Evolutionary conservation across 306 rosid species (phyloP), one percentile per base, ranked within the genome.

Genomic region (Psophocarpus tetragonolobus): DNA sequence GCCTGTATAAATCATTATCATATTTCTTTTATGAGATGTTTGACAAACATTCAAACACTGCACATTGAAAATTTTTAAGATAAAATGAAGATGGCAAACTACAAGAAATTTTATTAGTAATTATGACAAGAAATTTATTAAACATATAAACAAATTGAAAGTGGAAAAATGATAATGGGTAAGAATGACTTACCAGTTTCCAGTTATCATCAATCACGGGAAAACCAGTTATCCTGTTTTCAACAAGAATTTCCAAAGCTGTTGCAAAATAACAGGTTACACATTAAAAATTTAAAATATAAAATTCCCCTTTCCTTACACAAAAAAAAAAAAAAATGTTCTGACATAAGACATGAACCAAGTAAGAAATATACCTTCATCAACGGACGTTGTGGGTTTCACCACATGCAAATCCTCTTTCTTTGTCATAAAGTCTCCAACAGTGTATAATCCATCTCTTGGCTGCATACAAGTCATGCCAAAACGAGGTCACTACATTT

Each of bases 351-450:
- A 65, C 39, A 56, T 4, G 35, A 26, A 26, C 17, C 4, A 44
- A 62, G 29, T 33, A 67, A 23, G 68, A 79, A 56, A 26, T 67
- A 60, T 80, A 95, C 99, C 97, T 88, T 95, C 99, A 17, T 92
- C 97, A 12, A 95, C 99, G 36, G 96, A 79, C 23, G 99, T 95
- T 53, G 96, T 82, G 30, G 97, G 91, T 88, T 87, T 91, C 63
- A 95, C 99, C 61, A 86, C 96, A 75, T 80, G 90, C 68, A 95
- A 84, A 7, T 92, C 84, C 74, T 87, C 94, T 86, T 82, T 86
- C 81, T 76, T 86, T 11, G 97, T 92, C 99, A 95, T 95, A 58
- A 92, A 95, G 61, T 95, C 97, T 80, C 99, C 99, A 79, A 95
- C 99, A 1, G 85, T 92, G 74, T 87, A 87, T 7, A 84, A 76